Conservation (phyloP, 1,139 yeast genomes). For the Zygotorulaspora mrakii region DNA sequence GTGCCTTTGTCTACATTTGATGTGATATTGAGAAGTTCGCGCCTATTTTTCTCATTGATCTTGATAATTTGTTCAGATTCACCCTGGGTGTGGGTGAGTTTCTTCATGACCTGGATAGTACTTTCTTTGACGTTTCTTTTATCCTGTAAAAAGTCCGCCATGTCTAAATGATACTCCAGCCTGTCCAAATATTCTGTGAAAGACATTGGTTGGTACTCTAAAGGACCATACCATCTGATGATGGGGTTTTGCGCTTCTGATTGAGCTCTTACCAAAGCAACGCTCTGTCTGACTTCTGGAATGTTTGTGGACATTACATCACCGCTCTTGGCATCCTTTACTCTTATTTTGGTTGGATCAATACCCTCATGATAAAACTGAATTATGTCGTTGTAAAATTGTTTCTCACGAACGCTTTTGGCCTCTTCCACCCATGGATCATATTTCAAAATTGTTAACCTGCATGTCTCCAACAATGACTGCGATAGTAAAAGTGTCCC, state of each 20-base stretch:
- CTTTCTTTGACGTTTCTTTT: constrained; percentile 18
- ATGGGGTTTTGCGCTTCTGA: constrained; percentile 45
- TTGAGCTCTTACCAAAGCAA: constrained; percentile 43
- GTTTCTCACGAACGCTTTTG: constrained; percentile 36
- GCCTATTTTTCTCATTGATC: constrained; percentile 18
- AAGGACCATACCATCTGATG: constrained; percentile 56
- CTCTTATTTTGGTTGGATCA: constrained; percentile 35
- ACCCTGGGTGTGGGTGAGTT: constrained; percentile 14
- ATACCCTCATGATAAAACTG: constrained; percentile 36
- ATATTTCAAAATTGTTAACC: constrained; percentile 47
- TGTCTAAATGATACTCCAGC: constrained; percentile 37
- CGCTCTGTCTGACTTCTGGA: constrained; percentile 37
- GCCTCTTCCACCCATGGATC: constrained; percentile 70
- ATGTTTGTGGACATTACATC: constrained; percentile 29
- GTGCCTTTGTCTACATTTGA: constrained; percentile 18
- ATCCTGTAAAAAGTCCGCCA: constrained; percentile 28
- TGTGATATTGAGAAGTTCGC: constrained; percentile 15
- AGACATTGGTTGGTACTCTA: constrained; percentile 50
- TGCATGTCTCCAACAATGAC: constrained; percentile 44
- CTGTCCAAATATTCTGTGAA: constrained; percentile 46
- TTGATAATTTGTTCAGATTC: constrained; percentile 17
- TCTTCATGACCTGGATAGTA: constrained; percentile 13
- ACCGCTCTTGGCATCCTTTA: constrained; percentile 34
- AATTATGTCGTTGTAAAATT: constrained; percentile 36
- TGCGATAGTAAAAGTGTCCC: constrained; percentile 33